Conservation (phyloP, 2,329 filamentous ascomycete genomes). For the Ampelomyces quisqualis region DNA sequence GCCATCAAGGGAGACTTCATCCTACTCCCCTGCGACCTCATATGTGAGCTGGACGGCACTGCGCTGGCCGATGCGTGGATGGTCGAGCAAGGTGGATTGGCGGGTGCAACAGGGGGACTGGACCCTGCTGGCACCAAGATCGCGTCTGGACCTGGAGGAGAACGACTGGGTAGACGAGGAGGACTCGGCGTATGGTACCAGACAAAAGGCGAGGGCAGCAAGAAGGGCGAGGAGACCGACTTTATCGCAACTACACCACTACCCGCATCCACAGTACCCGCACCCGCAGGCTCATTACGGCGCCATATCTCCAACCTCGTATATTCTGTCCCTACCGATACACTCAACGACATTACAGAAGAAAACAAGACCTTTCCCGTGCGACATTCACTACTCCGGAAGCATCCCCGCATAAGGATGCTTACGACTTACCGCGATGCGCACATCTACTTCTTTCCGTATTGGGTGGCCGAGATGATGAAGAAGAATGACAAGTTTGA, state of each 20-base stretch:
- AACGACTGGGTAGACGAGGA: slow-evolving; percentile 65
- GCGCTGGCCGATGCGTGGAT: slow-evolving; percentile 89
- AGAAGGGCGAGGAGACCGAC: slow-evolving; percentile 91
- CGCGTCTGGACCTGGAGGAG: slow-evolving; percentile 54
- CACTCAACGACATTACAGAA: slow-evolving; percentile 78
- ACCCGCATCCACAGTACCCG: slow-evolving; percentile 57
- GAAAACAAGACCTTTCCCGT: slow-evolving; percentile 71
- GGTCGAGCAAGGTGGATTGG: slow-evolving; percentile 72
- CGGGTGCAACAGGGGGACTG: slow-evolving; percentile 57
- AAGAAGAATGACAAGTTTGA: slow-evolving; percentile 78
- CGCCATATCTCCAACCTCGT: slow-evolving; percentile 73
- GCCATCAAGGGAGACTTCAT: slow-evolving; percentile 83
- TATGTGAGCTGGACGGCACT: slow-evolving; percentile 85
- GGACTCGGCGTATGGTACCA: slow-evolving; percentile 90
- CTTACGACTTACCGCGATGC: slow-evolving; percentile 83
- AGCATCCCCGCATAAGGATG: slow-evolving; percentile 75
- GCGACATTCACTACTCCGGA: slow-evolving; percentile 72
- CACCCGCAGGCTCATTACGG: slow-evolving; percentile 65
- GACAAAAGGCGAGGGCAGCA: slow-evolving; percentile 71
- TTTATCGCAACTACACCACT: slow-evolving; percentile 80
- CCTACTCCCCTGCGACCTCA: slow-evolving; percentile 86
- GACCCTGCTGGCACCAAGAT: slow-evolving; percentile 46
- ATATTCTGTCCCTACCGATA: slow-evolving; percentile 85
- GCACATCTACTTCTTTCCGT: slow-evolving; percentile 91
- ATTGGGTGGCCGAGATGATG: slow-evolving; percentile 86